Base-by-base conservation (phyloP, 495 filamentous ascomycete genomes). In the Neurospora sp. region DNA sequence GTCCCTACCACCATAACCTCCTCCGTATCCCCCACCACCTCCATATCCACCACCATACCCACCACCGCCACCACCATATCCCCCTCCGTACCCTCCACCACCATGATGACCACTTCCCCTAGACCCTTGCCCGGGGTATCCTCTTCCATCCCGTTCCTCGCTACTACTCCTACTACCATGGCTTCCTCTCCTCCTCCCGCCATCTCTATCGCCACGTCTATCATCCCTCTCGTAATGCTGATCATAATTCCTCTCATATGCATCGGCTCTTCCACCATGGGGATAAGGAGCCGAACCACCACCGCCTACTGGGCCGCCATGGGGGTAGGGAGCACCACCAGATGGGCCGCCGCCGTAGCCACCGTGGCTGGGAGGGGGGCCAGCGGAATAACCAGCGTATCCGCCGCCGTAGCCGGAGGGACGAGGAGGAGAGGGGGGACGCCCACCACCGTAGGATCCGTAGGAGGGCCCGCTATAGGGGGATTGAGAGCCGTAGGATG, bases 71-170 rank as follows among this genome's bases (percentile, higher is more conserved):
- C 68, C 48, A 9, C 53, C 71, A 20, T 70, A 41, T 10, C 59
- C 61, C 0, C 69, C 61, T 35, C 39, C 31, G 2, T 72, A 48
- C 2, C 59, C 61, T 9, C 68, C 68, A 10, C 42, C 53, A 14
- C 70, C 70, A 22, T 74, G 69, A 41, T 72, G 61, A 12, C 53
- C 22, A 65, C 53, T 65, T 65, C 53, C 53, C 14, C 53, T 65
- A 18, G 53, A 31, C 7, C 22, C 71, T 40, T 69, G 68, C 12
- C 68, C 68, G 4, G 68, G 68, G 2, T 69, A 69, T 0, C 68
- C 68, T 69, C 68, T 39, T 69, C 68, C 70, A 18, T 65, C 42
- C 16, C 38, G 41, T 9, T 65, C 48, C 37, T 41, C 70, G 16
- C 35, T 44, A 4, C 27, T 65, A 18, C 53, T 65, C 53, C 53